Evolutionary conservation across 1,139 yeast species (phyloP), one percentile per base, ranked within the genome.

Genomic region (Yamadazyma mexicana): DNA sequence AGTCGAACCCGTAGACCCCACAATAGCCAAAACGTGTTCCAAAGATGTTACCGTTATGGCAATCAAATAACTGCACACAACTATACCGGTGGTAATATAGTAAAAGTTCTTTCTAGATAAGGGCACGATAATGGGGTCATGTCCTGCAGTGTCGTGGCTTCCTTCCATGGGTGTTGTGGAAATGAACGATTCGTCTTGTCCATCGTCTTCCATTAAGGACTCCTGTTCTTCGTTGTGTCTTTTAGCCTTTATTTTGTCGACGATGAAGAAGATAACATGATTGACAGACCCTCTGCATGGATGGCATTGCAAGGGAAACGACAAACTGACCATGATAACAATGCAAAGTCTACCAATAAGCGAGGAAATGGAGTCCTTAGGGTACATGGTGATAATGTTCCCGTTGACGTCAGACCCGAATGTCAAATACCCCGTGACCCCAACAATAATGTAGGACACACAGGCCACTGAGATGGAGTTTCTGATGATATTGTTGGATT

Each of bases 1-100:
- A 0, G 97, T 89, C 2, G 96, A 87, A 0, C 98, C 98, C 0
- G 97, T 91, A 2, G 96, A 84, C 2, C 98, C 98, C 5, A 91
- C 97, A 62, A 91, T 81, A 4, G 96, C 95, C 46, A 91, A 71
- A 28, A 92, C 95, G 42, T 80, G 82, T 37, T 89, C 97, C 49
- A 91, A 74, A 0, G 96, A 87, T 1, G 76, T 72, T 5, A 91
- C 94, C 1, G 83, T 64, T 28, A 85, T 71, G 0, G 98, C 96
- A n/a, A 87, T 75, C 15, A 79, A 47, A 55, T 85, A 88, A 22
- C 95, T 80, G 18, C 72, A 58, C 0, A 76, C 35, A 22, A 91
- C 76, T 30, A 91, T 83, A 1, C 67, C 49, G 0, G 83, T 54
- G 0, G 98, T 91, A 40, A 89, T 77, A n/a, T 73, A 52, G 42